phyloP scores from a whole-genome alignment of 371 early-diverging fungal genomes.

The Rhizopus arrhizus region DNA sequence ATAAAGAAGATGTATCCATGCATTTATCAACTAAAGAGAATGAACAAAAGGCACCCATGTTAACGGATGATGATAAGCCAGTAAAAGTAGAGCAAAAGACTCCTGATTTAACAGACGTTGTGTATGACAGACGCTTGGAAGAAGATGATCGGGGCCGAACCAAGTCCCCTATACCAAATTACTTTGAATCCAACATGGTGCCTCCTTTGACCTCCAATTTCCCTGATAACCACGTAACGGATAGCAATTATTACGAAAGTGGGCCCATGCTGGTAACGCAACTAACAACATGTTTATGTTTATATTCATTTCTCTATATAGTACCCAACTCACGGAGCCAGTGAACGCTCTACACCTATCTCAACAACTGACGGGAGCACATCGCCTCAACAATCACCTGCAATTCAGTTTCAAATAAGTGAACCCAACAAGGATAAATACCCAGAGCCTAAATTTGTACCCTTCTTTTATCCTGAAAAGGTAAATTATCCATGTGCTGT shows the following conservation, averaged over 20 bases:
- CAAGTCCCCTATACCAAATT: slow-evolving; percentile 10
- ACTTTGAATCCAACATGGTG: slow-evolving; percentile 9
- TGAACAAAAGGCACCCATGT: neutral
- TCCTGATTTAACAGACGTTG: neutral
- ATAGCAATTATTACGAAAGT: neutral
- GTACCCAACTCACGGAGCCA: slow-evolving; percentile 28
- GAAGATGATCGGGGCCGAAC: neutral
- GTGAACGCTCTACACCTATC: slow-evolving; percentile 25
- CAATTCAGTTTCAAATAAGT: slow-evolving; percentile 16
- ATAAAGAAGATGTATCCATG: neutral
- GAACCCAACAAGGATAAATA: slow-evolving; percentile 28
- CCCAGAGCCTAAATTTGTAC: slow-evolving; percentile 21
- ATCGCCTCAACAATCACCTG: slow-evolving; percentile 16
- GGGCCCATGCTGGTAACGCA: slow-evolving; percentile 20
- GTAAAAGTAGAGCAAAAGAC: neutral
- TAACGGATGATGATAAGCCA: neutral
- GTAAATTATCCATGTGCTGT: slow-evolving; percentile 23
- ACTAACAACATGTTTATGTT: neutral
- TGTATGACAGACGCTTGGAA: slow-evolving; percentile 2
- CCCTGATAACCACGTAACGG: neutral
- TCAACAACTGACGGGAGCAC: slow-evolving; percentile 13
- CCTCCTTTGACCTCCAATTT: slow-evolving; percentile 1
- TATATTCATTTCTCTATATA: slow-evolving; percentile 9
- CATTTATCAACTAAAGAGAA: neutral
- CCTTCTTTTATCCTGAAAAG: slow-evolving; percentile 26